These are phyloP conservation scores for Cinchona pubescens DNA, from an alignment of 257 asterid genomes.

Conservation along the genomic window DNA sequence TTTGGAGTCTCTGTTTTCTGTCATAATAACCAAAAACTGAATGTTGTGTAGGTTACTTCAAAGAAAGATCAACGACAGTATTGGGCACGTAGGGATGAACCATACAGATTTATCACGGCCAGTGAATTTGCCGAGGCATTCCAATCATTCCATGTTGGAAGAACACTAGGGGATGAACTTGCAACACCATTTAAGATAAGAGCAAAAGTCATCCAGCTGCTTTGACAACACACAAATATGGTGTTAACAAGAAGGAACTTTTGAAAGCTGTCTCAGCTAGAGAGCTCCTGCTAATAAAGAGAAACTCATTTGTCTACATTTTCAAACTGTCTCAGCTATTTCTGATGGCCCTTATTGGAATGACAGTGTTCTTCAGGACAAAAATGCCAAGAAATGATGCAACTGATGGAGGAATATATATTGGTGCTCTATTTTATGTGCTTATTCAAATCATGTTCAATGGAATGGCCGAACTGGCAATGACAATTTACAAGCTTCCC, in stretches of 20 bases:
- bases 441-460: constrained; percentile 53
- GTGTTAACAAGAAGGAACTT: constrained; percentile 50
- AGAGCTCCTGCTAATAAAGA: constrained; percentile 52
- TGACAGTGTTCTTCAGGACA: constrained; percentile 53
- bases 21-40: constrained; percentile 3
- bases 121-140: constrained; percentile 33
- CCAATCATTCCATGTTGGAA: constrained; percentile 37
- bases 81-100: constrained; percentile 31
- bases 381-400: constrained; percentile 36
- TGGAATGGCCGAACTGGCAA: constrained; percentile 58
- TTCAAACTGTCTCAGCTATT: constrained; percentile 56
- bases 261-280: constrained; percentile 56
- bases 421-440: constrained; percentile 45
- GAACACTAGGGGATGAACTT: constrained; percentile 43
- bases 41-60: constrained; percentile 30
- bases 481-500: constrained; percentile 68
- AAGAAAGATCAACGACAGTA: constrained; percentile 39
- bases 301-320: constrained; percentile 53
- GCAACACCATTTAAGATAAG: constrained; percentile 55
- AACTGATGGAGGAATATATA: constrained; percentile 43
- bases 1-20: not conserved
- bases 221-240: constrained; percentile 49
- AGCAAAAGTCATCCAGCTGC: constrained; percentile 75
- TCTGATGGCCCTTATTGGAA: constrained; percentile 31
- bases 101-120: constrained; percentile 23